Percentiles rank a stretch among this genome's conserved stretches.
phyloP scores from a whole-genome alignment of 2,329 filamentous ascomycete genomes.

The Didymella exigua region DNA sequence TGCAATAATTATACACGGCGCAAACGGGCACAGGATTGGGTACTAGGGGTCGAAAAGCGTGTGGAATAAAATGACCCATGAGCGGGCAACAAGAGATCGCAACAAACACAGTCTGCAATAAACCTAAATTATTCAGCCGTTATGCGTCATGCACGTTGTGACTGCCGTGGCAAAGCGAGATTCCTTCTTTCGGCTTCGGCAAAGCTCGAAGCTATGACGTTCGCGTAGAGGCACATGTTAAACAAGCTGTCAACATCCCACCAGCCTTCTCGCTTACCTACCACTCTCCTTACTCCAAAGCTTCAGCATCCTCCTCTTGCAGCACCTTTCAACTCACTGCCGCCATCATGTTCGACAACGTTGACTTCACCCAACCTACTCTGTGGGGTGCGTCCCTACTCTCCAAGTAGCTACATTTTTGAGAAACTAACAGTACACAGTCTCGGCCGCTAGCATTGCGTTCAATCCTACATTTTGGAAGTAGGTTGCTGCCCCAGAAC shows the following conservation, averaged over 20 bases:
- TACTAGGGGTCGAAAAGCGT: neutral
- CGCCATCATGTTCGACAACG: conserved; percentile 33
- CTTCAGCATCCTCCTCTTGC: neutral
- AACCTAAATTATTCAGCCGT: neutral
- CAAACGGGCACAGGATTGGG: conserved; percentile 1
- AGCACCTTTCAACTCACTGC: neutral
- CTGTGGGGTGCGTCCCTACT: conserved; percentile 52
- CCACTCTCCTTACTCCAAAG: neutral
- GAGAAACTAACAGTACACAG: conserved; percentile 54
- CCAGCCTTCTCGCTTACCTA: neutral
- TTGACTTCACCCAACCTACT: conserved; percentile 55
- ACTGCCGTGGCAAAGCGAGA: neutral
- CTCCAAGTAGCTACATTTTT: neutral
- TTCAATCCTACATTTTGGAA: conserved; percentile 99
- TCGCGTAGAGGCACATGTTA: conserved; percentile 30
- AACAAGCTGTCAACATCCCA: conserved; percentile 31
- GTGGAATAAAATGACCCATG: neutral
- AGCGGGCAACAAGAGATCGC: neutral
- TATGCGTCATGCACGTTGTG: neutral
- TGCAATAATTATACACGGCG: neutral
- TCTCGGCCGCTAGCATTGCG: conserved; percentile 78
- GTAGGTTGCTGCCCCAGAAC: conserved; percentile 56
- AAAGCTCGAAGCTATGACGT: conserved; percentile 38
- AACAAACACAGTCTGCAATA: neutral
- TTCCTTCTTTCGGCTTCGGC: conserved; percentile 6